Evolutionary conservation across 2,329 filamentous ascomycete genomes (phyloP).

Genomic region (Xylariomycetidae sp.): DNA sequence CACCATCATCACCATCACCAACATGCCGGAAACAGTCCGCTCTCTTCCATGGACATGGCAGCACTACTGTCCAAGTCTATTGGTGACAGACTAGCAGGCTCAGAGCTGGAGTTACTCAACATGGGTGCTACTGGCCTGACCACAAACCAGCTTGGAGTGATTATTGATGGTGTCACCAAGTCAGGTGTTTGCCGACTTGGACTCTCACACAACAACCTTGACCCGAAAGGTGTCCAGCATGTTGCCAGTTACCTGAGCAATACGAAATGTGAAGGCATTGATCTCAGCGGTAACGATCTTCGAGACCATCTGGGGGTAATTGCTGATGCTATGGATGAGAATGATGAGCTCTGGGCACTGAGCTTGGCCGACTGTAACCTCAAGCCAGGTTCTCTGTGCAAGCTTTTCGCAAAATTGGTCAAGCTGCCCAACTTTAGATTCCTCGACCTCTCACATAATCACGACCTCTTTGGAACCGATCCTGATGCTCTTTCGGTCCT

Average conservation of each 20-base stretch:
- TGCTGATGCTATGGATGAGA: slow-evolving; percentile 45
- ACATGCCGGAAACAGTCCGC: slow-evolving; percentile 27
- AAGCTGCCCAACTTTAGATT: slow-evolving; percentile 74
- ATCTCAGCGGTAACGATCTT: slow-evolving; percentile 80
- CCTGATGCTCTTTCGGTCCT: slow-evolving; percentile 72
- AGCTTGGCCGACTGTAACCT: slow-evolving; percentile 85
- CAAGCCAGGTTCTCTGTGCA: slow-evolving; percentile 64
- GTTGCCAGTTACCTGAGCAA: slow-evolving; percentile 71
- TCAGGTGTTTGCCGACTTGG: slow-evolving; percentile 76
- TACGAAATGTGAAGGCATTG: slow-evolving; percentile 79
- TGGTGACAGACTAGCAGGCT: slow-evolving; percentile 69
- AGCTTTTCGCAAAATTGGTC: slow-evolving; percentile 68
- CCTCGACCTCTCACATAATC: slow-evolving; percentile 89
- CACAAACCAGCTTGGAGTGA: slow-evolving; percentile 63
- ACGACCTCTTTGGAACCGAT: slow-evolving; percentile 66
- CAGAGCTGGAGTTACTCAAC: slow-evolving; percentile 75
- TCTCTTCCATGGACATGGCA: slow-evolving; percentile 47
- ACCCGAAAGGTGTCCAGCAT: slow-evolving; percentile 68
- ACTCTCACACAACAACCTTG: slow-evolving; percentile 76
- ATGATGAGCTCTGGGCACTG: slow-evolving; percentile 68
- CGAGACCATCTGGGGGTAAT: slow-evolving; percentile 50
- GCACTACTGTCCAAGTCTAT: slow-evolving; percentile 71
- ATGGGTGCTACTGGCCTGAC: slow-evolving; percentile 74
- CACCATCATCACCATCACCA: slow-evolving; percentile 26
- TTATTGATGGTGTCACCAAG: slow-evolving; percentile 78